Evolutionary conservation across 148 eudicot genomes (phyloP), one percentile per base, ranked within the genome.

Genomic region (Beta vulgaris): DNA sequence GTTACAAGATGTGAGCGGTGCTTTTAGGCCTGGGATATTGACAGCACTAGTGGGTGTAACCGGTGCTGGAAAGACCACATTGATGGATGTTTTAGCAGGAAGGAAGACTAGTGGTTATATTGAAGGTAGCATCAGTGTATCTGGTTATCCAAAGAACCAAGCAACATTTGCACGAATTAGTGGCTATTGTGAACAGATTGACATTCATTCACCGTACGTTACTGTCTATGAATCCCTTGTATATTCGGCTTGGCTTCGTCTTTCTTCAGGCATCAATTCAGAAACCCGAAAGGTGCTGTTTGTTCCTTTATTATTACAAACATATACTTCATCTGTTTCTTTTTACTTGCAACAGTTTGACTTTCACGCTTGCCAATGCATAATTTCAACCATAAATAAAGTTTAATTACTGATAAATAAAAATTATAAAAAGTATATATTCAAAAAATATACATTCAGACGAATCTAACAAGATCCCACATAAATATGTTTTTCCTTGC

Each of bases 31-130:
- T 0, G 96, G 96, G n/a, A 34, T 91, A 82, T 66, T 91, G 65
- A 91, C 96, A n/a, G 93, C 96, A 31, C 82, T 91, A 19, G 90
- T 91, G 44, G 96, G 93, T 49, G 88, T 91, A 36, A 91, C 87
- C 77, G 96, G 96, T 37, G 96, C 92, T 68, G 96, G 92, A 35
- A 89, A 91, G 75, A 87, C 93, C 44, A 87, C 93, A 11, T 77
- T 91, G 78, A 85, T 89, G 90, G 91, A 89, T 76, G 93, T 91
- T 3, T 77, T 91, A 81, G 93, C 93, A 13, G 91, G 93, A 73
- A 80, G 91, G 62, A 89, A 90, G 79, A 90, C 94, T 10, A 85
- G 85, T 26, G 94, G 94, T 14, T 88, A 86, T 58, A 90, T 79
- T 40, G 82, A 90, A 67, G 94, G 91, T 71, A 79, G 73, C 62